A percentile compares a stretch with the other conserved stretches of the same genome.
phyloP scores from a whole-genome alignment of 2,329 filamentous ascomycete species.

The Zarea fungicola region DNA sequence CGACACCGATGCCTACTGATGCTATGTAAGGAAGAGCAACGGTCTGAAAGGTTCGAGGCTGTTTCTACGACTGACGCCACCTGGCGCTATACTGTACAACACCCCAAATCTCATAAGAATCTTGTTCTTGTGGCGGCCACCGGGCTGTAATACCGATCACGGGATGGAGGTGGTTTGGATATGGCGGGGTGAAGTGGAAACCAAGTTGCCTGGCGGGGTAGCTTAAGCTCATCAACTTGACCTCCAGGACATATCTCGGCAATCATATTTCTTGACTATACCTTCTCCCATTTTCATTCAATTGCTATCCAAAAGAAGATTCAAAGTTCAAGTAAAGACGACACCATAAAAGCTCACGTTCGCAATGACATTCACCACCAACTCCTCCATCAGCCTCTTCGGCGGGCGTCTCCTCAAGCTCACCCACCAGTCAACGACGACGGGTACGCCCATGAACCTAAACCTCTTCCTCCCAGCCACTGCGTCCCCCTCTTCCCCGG shows the following conservation, averaged over 20 bases:
- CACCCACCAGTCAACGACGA: constrained; percentile 72
- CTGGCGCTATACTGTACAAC: too few species aligned
- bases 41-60: too few species aligned
- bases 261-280: not conserved
- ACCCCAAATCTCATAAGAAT: too few species aligned
- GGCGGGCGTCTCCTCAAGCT: constrained; percentile 95
- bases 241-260: not conserved
- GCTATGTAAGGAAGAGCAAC: too few species aligned
- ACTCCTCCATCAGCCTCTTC: constrained; percentile 83
- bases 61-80: too few species aligned
- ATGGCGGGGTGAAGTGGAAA: constrained; percentile 6
- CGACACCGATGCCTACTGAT: too few species aligned
- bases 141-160: constrained; percentile 6
- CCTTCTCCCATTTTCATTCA: not conserved
- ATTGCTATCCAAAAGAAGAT: not conserved
- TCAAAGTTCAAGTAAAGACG: not conserved
- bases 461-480: constrained; percentile 86
- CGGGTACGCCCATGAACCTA: constrained; percentile 83
- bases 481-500: constrained; percentile 47
- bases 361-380: constrained; percentile 79
- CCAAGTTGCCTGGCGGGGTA: constrained; percentile 1
- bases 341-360: constrained; percentile 19
- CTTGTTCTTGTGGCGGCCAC: too few species aligned
- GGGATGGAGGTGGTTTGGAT: not conserved
- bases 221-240: constrained; percentile 2